phyloP scores from a whole-genome alignment of 768 basidiomycete species.

The Pleurotus eryngii region DNA sequence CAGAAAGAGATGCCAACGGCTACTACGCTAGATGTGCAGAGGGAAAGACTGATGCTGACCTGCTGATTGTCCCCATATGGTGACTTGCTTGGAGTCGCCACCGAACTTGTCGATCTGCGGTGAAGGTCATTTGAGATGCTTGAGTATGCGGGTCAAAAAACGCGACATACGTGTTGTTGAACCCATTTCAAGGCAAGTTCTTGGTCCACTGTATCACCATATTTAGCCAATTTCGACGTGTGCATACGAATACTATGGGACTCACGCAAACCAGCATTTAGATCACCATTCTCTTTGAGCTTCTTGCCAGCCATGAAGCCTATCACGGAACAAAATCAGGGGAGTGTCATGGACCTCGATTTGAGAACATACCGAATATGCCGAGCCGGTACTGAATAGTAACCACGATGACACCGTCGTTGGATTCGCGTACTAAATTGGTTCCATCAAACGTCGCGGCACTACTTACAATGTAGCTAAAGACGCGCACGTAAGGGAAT shows the following conservation, averaged over 20 bases:
- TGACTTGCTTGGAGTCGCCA: constrained; percentile 17
- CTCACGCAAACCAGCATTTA: constrained; percentile 49
- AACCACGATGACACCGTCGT: not conserved
- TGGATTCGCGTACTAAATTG: not conserved
- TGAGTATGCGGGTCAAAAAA: not conserved
- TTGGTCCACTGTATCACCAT: not conserved
- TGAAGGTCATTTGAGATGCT: not conserved
- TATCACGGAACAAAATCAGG: no score
- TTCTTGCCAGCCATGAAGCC: constrained; percentile 43
- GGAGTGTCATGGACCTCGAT: no score
- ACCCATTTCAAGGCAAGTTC: not conserved
- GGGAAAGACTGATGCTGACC: not conserved
- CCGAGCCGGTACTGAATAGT: constrained; percentile 2
- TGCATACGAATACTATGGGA: constrained; percentile 1
- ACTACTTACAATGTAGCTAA: not conserved
- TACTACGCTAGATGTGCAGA: no score
- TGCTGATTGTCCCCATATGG: constrained; percentile 19
- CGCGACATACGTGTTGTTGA: not conserved
- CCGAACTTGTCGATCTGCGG: not conserved
- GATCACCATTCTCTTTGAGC: constrained; percentile 37
- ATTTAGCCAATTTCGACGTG: not conserved
- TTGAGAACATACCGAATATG: not conserved
- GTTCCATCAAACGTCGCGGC: not conserved
- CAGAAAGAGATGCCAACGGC: no score
- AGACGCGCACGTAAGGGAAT: no score